Conservation (phyloP, 345 rosid genomes). For the Aethionema arabicum region DNA sequence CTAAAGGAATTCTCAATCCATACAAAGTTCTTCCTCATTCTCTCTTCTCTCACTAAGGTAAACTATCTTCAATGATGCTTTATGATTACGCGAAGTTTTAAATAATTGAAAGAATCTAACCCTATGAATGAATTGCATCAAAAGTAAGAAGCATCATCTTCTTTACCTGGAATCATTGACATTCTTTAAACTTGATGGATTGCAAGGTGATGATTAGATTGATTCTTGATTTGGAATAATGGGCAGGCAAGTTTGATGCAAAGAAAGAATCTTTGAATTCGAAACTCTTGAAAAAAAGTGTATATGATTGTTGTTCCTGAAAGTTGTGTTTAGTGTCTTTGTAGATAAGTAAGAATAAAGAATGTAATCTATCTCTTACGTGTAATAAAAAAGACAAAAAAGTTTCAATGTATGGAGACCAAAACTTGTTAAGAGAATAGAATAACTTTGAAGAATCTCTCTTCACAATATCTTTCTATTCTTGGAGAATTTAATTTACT, state of each 20-base stretch:
- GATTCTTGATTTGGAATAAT: constrained; percentile 35
- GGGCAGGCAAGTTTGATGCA: constrained; percentile 34
- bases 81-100: constrained; percentile 31
- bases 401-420: constrained; percentile 25
- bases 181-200: constrained; percentile 15
- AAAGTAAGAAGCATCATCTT: constrained; percentile 34
- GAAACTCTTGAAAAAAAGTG: constrained; percentile 9
- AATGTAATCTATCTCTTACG: constrained; percentile 16
- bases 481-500: background rate
- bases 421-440: constrained; percentile 17
- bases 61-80: constrained; percentile 24
- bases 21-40: constrained; percentile 81
- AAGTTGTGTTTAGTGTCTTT: constrained; percentile 5
- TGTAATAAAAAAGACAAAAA: constrained; percentile 23
- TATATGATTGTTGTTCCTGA: constrained; percentile 31
- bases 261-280: constrained; percentile 15
- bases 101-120: constrained; percentile 36
- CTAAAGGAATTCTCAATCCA: constrained; percentile 80
- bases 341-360: constrained; percentile 31
- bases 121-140: constrained; percentile 33
- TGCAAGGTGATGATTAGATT: constrained; percentile 30
- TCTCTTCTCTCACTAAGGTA: constrained; percentile 32
- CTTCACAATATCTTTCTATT: constrained; percentile 27
- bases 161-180: constrained; percentile 38
- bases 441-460: constrained; percentile 11